Conservation (phyloP, 2,329 filamentous ascomycete species). For the Sarocladium strictum region DNA sequence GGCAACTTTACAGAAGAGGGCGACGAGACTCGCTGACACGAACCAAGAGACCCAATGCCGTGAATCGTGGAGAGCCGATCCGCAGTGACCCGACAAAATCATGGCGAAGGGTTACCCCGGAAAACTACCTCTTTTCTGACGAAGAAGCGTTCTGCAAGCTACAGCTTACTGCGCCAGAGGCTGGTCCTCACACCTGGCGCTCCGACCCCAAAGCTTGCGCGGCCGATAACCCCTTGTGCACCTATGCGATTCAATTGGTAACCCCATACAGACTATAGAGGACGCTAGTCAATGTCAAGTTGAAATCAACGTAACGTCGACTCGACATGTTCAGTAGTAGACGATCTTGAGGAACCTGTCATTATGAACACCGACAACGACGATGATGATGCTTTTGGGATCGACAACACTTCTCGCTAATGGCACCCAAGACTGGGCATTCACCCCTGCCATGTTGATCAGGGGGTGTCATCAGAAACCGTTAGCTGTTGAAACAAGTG, state of each 20-base stretch:
- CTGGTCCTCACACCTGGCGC: background rate
- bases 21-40: background rate
- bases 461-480: conserved; percentile 6
- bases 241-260: background rate
- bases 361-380: background rate
- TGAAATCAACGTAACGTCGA: background rate
- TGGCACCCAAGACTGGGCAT: background rate
- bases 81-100: background rate
- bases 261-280: background rate
- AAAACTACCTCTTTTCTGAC: background rate
- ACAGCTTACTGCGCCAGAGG: background rate
- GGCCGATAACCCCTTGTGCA: background rate
- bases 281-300: background rate
- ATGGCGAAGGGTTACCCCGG: background rate
- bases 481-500: conserved; percentile 8
- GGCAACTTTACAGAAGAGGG: too few species aligned
- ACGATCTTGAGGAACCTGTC: too few species aligned
- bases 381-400: background rate
- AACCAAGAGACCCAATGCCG: background rate
- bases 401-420: conserved; percentile 9
- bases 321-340: background rate
- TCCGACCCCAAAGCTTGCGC: background rate
- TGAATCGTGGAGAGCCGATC: conserved; percentile 7
- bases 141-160: background rate
- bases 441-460: conserved; percentile 4